A percentile compares a stretch with the other conserved stretches of the same genome.
Evolutionary conservation across 176 grass and related monocot species (phyloP).

Genomic region (Chloris gayana): DNA sequence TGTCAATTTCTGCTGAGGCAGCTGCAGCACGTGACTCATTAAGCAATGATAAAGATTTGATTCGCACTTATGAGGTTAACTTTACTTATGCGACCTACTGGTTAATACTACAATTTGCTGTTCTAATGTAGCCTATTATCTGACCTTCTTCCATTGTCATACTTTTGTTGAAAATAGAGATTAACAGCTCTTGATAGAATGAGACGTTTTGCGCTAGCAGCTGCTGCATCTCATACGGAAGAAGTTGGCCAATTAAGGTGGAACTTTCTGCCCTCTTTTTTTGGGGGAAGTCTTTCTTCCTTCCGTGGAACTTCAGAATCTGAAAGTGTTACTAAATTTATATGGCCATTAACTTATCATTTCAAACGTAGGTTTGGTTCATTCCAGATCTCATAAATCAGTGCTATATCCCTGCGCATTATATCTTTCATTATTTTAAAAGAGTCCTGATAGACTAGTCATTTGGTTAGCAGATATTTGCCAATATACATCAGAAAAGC

Average conservation of each 20-base stretch:
- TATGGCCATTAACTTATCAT: conserved; percentile 4
- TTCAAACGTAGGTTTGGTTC: conserved; percentile 10
- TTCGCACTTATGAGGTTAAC: conserved; percentile 92
- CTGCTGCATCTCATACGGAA: conserved; percentile 95
- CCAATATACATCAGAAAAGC: too few species aligned
- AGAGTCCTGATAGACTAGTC: too few species aligned
- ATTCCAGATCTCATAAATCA: conserved; percentile 15
- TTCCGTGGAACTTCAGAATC: neutral
- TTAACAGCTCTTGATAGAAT: conserved; percentile 97
- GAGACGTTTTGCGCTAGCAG: conserved; percentile 96
- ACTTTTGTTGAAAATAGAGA: conserved; percentile 66
- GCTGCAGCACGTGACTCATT: conserved; percentile 88
- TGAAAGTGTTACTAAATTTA: neutral
- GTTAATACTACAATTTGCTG: conserved; percentile 23
- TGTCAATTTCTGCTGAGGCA: conserved; percentile 99
- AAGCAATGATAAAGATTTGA: conserved; percentile 92
- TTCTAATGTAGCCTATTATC: conserved; percentile 25
- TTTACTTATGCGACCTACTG: conserved; percentile 39
- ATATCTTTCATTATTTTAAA: too few species aligned
- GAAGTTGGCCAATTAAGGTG: conserved; percentile 96
- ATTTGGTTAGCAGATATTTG: too few species aligned
- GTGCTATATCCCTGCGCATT: too few species aligned
- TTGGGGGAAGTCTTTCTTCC: neutral
- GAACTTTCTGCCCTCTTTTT: neutral
- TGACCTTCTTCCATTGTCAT: conserved; percentile 47